Base-by-base conservation (phyloP, 129 eudicot genomes). In the Chrysanthemum lavandulifolium region DNA sequence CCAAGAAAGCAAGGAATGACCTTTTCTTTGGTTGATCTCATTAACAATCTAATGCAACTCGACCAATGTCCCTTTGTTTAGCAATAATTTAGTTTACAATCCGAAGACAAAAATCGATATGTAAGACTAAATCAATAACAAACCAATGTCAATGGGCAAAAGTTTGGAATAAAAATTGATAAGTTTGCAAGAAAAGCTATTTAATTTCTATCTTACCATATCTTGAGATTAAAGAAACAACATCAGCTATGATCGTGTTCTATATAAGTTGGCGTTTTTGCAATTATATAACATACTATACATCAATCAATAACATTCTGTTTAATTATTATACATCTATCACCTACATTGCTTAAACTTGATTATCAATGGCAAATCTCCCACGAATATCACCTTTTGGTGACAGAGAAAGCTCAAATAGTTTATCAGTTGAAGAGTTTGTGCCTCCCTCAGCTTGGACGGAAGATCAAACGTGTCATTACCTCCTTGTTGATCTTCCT, bases 401-500 rank as follows among this genome's bases (percentile, higher is more conserved):
- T 76, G 71, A 69, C 40, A 25, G 3, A 43, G 69, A 75, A 71
- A 66, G 69, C 58, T 70, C 81, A 0, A 58, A 76, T 45, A 65
- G 71, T 69, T 73, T 76, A 62, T 48, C n/a, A 33, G 77, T 75
- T 55, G 84, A 83, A 62, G 86, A 78, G 51, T 67, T 86, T 51
- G 82, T 56, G 61, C 91, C 91, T 58, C 80, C 88, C 71, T 78
- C 86, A 7, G 86, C 84, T 18, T 86, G 91, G 91, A 84, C 84
- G 1, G 84, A 83, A 72, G 86, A 78, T 45, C 19, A 82, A 19
- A 70, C 80, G 1, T 57, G 25, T 63, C 79, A 86, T 71, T 76
- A 68, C 75, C 84, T 86, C 58, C 78, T 86, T 62, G 62, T 86
- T 29, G 88, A 84, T 75, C 88, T 86, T 71, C 91, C 88, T 19